Base-by-base conservation (phyloP, 2,329 filamentous ascomycete genomes). In the Nigrograna mackinnonii region DNA sequence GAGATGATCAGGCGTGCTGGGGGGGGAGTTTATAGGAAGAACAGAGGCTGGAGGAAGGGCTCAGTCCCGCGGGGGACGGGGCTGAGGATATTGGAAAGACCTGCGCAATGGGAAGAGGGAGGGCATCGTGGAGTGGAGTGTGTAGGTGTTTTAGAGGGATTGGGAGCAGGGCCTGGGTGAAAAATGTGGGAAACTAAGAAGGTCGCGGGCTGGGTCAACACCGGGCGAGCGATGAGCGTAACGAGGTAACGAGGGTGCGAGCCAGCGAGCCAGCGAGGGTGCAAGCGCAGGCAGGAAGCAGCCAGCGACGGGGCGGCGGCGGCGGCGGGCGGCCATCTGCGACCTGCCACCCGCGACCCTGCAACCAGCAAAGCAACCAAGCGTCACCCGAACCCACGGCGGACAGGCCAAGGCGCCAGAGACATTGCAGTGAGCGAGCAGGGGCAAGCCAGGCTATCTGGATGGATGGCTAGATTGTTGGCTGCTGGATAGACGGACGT, bases 41-140 rank as follows among this genome's bases (percentile, higher is more conserved):
- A 43, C 38, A 26, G 36, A 34, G 22, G 37, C 5, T 14, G 45
- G 44, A 50, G 49, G 57, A 43, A 53, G 54, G 47, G 49, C 63
- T 77, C 74, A 76, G 68, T 72, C 71, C 72, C 72, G 70, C 67
- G 72, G 71, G 65, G 68, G 70, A 72, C 72, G 70, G 69, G 70
- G 69, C 70, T 73, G 73, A 70, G 70, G 69, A 68, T 64, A 66
- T 55, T 68, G 59, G 61, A 66, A 55, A 55, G 67, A 66, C 70
- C 70, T 72, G 62, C 51, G 57, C 57, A 67, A 63, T 62, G 59
- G 56, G 58, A 62, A 63, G 63, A 60, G 58, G 61, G 53, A 48
- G 55, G 52, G 55, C 63, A 67, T 68, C 64, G 64, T 68, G 62
- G 56, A 60, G 64, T 53, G 41, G 42, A 43, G 43, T 34, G 57